phyloP scores from a whole-genome alignment of 73 alveolate genomes.

The Paramecium sonneborni region DNA sequence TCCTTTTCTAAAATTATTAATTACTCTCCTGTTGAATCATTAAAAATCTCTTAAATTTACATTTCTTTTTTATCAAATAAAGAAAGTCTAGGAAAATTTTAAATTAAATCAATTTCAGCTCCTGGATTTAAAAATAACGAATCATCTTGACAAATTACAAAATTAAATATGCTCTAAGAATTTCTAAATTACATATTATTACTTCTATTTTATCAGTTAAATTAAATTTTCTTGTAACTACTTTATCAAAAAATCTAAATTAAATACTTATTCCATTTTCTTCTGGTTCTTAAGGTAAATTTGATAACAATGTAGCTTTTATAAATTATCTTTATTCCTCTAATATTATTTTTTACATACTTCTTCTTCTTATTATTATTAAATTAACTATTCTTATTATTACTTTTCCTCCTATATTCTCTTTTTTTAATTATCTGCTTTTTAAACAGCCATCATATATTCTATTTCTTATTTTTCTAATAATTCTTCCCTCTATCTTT shows the following conservation, averaged over 20 bases:
- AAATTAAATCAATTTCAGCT: conserved; percentile 24
- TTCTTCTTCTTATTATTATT: background rate
- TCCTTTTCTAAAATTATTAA: background rate
- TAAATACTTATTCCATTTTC: background rate
- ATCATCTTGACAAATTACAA: background rate
- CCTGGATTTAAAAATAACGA: background rate
- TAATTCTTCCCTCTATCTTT: background rate
- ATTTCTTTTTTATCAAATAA: background rate
- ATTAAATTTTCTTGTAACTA: background rate
- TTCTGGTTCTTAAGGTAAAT: conserved; percentile 17
- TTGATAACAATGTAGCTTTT: background rate
- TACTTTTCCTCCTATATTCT: background rate
- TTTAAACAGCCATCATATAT: background rate
- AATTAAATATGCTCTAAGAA: background rate
- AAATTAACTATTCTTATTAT: background rate
- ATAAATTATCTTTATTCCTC: background rate
- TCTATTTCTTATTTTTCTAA: background rate
- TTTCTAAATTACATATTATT: background rate
- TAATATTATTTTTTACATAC: background rate
- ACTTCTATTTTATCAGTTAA: background rate
- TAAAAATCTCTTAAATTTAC: background rate
- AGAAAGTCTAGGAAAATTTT: conserved; percentile 22
- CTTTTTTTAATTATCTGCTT: background rate
- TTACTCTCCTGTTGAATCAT: background rate
- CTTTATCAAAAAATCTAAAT: background rate